Evolutionary conservation across 495 filamentous ascomycete species (phyloP), one percentile per base, ranked within the genome.

Genomic region (Annulohypoxylon maeteangense): DNA sequence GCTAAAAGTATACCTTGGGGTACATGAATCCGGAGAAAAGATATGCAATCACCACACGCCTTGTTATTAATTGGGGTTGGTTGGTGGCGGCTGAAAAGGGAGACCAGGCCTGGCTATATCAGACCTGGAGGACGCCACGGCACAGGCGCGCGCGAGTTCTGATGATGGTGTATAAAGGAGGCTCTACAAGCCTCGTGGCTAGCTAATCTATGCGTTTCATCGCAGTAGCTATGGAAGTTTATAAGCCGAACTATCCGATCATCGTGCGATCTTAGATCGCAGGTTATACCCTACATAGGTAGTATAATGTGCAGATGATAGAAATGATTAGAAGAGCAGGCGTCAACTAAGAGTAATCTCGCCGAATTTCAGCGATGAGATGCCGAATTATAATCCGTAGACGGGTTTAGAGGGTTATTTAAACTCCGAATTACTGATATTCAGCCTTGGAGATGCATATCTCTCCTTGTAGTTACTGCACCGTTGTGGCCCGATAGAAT

Each of bases 1-100:
- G 78, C 38, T 82, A 55, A 67, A 27, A 20, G 25, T 32, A 42
- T 10, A 40, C 16, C 7, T 7, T 4, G 45, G 14, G 53, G 51
- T 36, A 53, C 36, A 60, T 7, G 70, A 23, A 50, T 38, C 20
- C 3, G 34, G 27, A 44, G 55, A 40, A 27, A 27, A 53, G 42
- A 12, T 6, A 6, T 8, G 22, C 14, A 34, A 5, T 14, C 20
- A 1, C 22, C 14, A 12, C 36, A 40, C n/a, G 36, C 36, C 36
- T 40, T 14, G 36, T 4, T 40, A 40, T 14, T n/a, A 14, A 40
- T 40, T n/a, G 36, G 36, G 36, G 11, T 40, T 40, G 36, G 36
- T 40, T 40, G 36, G 36, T n/a, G 36, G 36, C 12, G 36, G 36
- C 36, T 40, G 4, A 40, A 20, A 55, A 50, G 50, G 48, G 53